These are phyloP conservation scores for Lentinula raphanica DNA, from an alignment of 768 basidiomycete species.

Conservation along the genomic window DNA sequence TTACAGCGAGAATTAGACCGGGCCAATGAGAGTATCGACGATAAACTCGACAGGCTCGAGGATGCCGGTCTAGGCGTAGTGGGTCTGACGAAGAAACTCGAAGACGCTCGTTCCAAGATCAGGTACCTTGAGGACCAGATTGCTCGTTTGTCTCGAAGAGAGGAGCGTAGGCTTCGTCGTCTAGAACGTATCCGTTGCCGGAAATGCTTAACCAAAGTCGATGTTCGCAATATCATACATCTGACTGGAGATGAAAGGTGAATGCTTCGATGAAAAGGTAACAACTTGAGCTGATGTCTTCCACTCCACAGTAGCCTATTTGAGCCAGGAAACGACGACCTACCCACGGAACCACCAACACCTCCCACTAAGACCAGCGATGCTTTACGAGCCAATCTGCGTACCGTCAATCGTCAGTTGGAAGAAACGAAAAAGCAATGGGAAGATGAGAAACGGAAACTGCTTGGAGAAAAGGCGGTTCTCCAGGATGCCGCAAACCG, in stretches of 20 bases:
- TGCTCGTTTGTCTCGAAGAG: conserved; percentile 56
- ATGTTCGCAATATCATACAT: conserved; percentile 38
- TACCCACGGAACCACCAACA: conserved; percentile 57
- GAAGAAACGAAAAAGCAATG: conserved; percentile 62
- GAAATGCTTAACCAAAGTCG: conserved; percentile 62
- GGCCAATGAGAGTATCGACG: conserved; percentile 83
- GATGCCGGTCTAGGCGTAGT: conserved; percentile 75
- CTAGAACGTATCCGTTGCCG: conserved; percentile 61
- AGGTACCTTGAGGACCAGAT: conserved; percentile 61
- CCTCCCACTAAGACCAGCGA: conserved; percentile 67
- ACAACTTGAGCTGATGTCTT: conserved; percentile 2
- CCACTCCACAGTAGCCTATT: conserved; percentile 38
- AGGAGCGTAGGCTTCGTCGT: conserved; percentile 61
- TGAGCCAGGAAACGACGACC: conserved; percentile 41
- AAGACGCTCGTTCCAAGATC: conserved; percentile 61
- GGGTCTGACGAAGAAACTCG: conserved; percentile 62
- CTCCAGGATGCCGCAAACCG: conserved; percentile 69
- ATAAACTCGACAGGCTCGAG: conserved; percentile 82
- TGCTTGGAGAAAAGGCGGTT: conserved; percentile 66
- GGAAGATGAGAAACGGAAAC: conserved; percentile 58
- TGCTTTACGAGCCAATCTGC: conserved; percentile 53
- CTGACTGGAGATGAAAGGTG: conserved; percentile 60
- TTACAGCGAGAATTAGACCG: conserved; percentile 70
- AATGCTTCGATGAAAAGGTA: background rate
- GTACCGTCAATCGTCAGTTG: conserved; percentile 58